phyloP scores from a whole-genome alignment of 1,139 yeast genomes.

The Debaryomycetaceae sp. region DNA sequence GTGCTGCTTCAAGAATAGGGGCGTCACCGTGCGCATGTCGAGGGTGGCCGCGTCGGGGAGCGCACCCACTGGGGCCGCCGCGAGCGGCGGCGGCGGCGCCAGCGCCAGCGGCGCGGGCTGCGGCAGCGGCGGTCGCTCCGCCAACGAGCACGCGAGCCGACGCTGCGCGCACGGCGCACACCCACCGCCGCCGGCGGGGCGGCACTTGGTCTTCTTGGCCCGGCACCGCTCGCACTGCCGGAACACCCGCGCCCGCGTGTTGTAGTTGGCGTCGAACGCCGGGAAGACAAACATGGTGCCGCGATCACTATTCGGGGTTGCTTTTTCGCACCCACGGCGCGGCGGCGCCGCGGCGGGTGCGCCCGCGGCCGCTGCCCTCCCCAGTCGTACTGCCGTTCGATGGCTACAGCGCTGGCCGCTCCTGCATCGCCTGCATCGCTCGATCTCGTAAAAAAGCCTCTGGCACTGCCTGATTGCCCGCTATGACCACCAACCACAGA shows the following conservation, averaged over 20 bases:
- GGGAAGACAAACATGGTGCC: conserved; percentile 51
- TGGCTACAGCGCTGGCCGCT: too few relatives aligned
- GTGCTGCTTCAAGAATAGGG: conserved; percentile 19
- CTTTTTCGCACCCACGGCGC: too few relatives aligned
- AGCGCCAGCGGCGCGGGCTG: conserved; percentile 1
- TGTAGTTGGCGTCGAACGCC: conserved; percentile 52
- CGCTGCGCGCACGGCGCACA: conserved; percentile 2
- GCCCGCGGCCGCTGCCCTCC: too few relatives aligned
- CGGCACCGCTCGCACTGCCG: conserved; percentile 52
- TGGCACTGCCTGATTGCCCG: neutral
- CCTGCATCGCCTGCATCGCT: too few relatives aligned
- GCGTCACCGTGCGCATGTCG: conserved; percentile 16
- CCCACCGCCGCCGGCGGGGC: conserved; percentile 15
- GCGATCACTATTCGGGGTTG: too few relatives aligned
- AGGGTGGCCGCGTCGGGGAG: conserved; percentile 1
- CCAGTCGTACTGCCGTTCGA: too few relatives aligned
- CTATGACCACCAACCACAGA: conserved; percentile 85
- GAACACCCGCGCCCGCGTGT: conserved; percentile 49
- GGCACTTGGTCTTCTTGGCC: conserved; percentile 35
- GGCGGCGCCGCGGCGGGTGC: too few relatives aligned
- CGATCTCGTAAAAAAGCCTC: too few relatives aligned
- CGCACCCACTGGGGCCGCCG: conserved; percentile 3
- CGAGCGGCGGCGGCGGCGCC: conserved; percentile 6
- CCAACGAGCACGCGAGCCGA: conserved; percentile 3
- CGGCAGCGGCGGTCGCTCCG: neutral